phyloP scores from a whole-genome alignment of 2,329 filamentous ascomycete species.

The Fusarium sp. region DNA sequence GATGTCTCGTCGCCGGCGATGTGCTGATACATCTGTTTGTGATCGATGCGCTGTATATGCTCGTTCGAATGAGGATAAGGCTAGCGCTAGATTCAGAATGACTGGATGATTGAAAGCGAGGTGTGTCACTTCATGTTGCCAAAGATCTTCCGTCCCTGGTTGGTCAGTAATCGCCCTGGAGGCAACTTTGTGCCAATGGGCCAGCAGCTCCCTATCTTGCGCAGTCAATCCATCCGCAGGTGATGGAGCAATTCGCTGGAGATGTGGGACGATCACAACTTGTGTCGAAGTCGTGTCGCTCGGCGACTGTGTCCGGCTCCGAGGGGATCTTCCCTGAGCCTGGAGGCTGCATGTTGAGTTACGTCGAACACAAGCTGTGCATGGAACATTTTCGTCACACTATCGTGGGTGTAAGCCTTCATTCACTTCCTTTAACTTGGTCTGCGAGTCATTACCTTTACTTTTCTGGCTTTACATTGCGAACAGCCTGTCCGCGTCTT shows the following conservation, averaged over 20 bases:
- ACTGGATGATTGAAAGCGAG: constrained; percentile 7
- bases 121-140: not conserved
- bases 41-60: not conserved
- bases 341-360: constrained; percentile 1
- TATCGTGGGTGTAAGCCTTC: not conserved
- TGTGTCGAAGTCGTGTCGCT: not conserved
- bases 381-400: constrained; percentile 12
- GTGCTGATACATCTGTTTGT: not conserved
- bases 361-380: constrained; percentile 4
- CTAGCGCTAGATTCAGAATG: constrained; percentile 1
- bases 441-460: not conserved
- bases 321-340: not conserved
- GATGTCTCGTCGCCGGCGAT: not conserved
- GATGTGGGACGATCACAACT: not conserved
- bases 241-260: not conserved
- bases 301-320: not conserved
- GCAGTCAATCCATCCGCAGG: not conserved
- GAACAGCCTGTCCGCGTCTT: constrained; percentile 11
- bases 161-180: not conserved
- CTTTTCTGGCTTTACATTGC: constrained; percentile 10
- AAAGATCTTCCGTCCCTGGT: constrained; percentile 1
- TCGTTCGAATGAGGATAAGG: constrained; percentile 6
- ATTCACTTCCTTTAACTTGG: not conserved
- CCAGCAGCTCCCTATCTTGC: constrained; percentile 3
- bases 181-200: not conserved